Evolutionary conservation across 2,329 filamentous ascomycete species (phyloP).

Genomic region (Pezicula carpinea): DNA sequence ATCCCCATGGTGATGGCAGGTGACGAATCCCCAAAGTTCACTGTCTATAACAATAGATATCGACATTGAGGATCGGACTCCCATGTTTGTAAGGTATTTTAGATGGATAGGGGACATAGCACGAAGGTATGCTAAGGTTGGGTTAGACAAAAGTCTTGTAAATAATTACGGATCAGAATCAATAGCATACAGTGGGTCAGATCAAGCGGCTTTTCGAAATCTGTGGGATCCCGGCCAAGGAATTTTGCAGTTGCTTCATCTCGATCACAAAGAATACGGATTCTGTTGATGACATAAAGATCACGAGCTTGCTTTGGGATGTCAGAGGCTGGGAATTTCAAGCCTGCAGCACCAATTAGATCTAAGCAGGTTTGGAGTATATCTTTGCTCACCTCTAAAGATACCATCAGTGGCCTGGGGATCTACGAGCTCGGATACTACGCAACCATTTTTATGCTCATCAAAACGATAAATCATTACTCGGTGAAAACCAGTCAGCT

Average conservation of each 20-base stretch:
- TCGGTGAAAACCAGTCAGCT: conserved; percentile 16
- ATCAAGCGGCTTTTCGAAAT: conserved; percentile 69
- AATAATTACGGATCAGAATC: neutral
- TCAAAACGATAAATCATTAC: conserved; percentile 20
- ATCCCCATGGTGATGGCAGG: conserved; percentile 73
- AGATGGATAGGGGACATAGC: conserved; percentile 87
- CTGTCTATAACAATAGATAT: conserved; percentile 82
- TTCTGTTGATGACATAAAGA: conserved; percentile 82
- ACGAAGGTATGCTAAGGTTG: conserved; percentile 69
- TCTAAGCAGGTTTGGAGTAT: neutral
- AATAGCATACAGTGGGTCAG: conserved; percentile 63
- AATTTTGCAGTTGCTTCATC: conserved; percentile 73
- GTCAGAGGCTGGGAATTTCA: conserved; percentile 75
- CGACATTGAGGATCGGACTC: conserved; percentile 84
- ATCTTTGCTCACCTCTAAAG: neutral
- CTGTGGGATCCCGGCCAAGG: conserved; percentile 69
- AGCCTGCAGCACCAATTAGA: neutral
- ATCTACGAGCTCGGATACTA: conserved; percentile 8
- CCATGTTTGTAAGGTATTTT: conserved; percentile 83
- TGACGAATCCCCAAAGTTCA: conserved; percentile 81
- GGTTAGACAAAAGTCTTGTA: neutral
- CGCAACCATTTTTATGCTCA: conserved; percentile 5
- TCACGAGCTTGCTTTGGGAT: conserved; percentile 80
- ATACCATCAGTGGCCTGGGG: conserved; percentile 2
- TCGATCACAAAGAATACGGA: conserved; percentile 78